Evolutionary conservation across 139 green algal genomes (phyloP).

Genomic region (Parachlorella kessleri): DNA sequence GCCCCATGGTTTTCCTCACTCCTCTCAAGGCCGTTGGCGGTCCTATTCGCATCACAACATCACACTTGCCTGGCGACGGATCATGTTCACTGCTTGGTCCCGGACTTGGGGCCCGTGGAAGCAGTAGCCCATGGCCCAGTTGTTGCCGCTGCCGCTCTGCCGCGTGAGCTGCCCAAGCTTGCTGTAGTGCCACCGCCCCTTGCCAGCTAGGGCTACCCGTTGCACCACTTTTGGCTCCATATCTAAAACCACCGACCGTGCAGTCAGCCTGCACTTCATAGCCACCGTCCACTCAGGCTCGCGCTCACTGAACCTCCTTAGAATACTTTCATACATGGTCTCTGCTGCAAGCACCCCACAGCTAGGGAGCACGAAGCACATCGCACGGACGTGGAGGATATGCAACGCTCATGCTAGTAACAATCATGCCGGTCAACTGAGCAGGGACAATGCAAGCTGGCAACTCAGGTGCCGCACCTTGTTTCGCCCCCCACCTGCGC

Average conservation of each 20-base stretch:
- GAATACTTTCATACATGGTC: no score
- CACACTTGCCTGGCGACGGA: conserved; percentile 58
- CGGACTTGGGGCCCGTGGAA: conserved; percentile 53
- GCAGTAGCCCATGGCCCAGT: conserved; percentile 84
- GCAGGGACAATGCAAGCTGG: background rate
- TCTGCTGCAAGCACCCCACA: no score
- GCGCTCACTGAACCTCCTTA: no score
- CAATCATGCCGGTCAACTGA: background rate
- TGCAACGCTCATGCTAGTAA: background rate
- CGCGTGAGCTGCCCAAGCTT: conserved; percentile 34
- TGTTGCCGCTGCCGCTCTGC: conserved; percentile 83
- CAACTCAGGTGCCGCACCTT: background rate
- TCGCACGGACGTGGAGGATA: background rate
- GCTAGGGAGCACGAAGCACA: background rate
- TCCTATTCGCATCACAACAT: no score
- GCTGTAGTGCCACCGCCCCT: conserved; percentile 62
- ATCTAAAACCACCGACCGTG: conserved; percentile 79
- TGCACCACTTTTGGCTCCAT: conserved; percentile 86
- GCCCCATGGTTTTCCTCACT: no score
- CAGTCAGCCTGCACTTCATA: conserved; percentile 36
- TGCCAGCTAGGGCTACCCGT: conserved; percentile 1
- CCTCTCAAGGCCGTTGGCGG: no score
- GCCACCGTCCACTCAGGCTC: no score
- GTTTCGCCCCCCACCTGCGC: background rate
- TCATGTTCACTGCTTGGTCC: conserved; percentile 49